phyloP scores from a whole-genome alignment of 129 eudicot species.

The Artemisia argyi region DNA sequence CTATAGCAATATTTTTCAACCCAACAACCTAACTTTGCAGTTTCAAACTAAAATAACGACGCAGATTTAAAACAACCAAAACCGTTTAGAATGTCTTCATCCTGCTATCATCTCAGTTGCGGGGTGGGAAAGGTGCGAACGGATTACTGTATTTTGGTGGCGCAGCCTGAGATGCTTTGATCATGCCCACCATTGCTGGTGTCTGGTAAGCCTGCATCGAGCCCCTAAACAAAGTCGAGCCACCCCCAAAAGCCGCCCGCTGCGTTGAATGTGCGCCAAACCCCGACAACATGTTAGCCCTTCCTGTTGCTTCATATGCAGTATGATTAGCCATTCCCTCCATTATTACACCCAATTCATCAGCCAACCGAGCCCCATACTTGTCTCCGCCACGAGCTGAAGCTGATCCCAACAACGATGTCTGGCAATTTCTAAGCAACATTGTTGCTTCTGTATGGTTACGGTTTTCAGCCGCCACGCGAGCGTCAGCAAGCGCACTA shows the following conservation, averaged over 20 bases:
- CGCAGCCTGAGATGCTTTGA: conserved; percentile 55
- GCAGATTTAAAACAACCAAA: background rate
- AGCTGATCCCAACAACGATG: conserved; percentile 36
- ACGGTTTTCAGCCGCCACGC: conserved; percentile 63
- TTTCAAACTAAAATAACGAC: background rate
- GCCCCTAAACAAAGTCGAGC: conserved; percentile 55
- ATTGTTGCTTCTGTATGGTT: conserved; percentile 51
- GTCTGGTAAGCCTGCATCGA: conserved; percentile 63
- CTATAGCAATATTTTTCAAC: background rate
- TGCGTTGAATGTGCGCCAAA: conserved; percentile 89
- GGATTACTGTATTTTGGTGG: conserved; percentile 36
- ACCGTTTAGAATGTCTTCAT: background rate
- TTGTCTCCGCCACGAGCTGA: conserved; percentile 54
- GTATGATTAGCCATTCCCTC: conserved; percentile 71
- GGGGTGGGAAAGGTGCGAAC: conserved; percentile 59
- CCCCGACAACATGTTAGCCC: conserved; percentile 85
- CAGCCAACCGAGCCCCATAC: conserved; percentile 54
- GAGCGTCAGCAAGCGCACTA: conserved; percentile 68
- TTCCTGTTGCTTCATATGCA: conserved; percentile 64
- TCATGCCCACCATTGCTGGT: conserved; percentile 79
- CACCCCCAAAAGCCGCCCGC: conserved; percentile 39
- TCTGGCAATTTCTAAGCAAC: conserved; percentile 49
- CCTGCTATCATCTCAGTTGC: conserved; percentile 44
- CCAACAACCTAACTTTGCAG: background rate
- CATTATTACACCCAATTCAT: conserved; percentile 70